phyloP scores from a whole-genome alignment of 306 rosid species.

The Medicago lupulina region DNA sequence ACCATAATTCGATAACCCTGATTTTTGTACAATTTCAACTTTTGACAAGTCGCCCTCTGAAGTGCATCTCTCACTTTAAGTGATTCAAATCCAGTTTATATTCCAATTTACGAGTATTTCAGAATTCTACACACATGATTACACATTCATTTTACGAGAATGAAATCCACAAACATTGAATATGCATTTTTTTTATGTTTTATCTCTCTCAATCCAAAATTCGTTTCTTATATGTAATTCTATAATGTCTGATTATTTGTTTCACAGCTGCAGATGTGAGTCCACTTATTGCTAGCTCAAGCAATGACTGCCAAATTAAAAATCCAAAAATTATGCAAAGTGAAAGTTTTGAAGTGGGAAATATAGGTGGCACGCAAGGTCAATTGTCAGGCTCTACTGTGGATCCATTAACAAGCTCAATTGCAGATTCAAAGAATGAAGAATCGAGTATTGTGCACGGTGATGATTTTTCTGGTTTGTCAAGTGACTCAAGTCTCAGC shows the following conservation, averaged over 20 bases:
- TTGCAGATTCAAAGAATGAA: constrained; percentile 46
- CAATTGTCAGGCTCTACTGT: constrained; percentile 35
- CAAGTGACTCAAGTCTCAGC: constrained; percentile 43
- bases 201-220: constrained; percentile 1
- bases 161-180: constrained; percentile 15
- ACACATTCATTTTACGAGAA: neutral
- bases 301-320: constrained; percentile 43
- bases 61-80: neutral
- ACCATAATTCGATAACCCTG: no score
- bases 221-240: constrained; percentile 30
- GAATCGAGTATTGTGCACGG: constrained; percentile 35
- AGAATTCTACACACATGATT: neutral
- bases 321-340: constrained; percentile 39
- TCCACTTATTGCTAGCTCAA: constrained; percentile 39
- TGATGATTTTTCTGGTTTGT: constrained; percentile 44
- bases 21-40: neutral
- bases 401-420: constrained; percentile 35
- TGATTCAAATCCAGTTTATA: neutral
- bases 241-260: constrained; percentile 16
- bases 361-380: constrained; percentile 38
- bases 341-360: constrained; percentile 37
- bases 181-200: neutral
- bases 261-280: constrained; percentile 51
- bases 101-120: neutral
- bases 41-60: neutral